Evolutionary conservation across 345 rosid genomes (phyloP).

Genomic region (Camelina sativa): DNA sequence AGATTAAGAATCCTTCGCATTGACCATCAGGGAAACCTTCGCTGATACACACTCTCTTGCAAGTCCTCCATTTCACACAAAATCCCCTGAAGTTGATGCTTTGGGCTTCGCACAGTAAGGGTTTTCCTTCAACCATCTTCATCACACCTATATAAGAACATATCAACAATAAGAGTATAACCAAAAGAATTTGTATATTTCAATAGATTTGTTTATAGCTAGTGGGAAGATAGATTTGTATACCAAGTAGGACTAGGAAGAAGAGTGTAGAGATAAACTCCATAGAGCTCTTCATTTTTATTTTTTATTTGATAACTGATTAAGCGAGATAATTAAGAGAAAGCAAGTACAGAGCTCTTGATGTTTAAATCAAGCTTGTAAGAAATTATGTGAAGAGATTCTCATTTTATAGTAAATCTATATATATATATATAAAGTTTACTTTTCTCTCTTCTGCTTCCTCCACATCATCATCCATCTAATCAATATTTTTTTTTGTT

Average conservation of each 20-base stretch:
- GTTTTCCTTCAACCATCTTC: slow-evolving; percentile 13
- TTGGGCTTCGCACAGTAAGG: slow-evolving; percentile 5
- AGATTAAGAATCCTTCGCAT: too few relatives aligned
- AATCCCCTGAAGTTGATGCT: not conserved
- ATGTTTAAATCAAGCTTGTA: not conserved
- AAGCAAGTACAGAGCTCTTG: not conserved
- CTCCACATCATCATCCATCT: too few relatives aligned
- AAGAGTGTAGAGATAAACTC: not conserved
- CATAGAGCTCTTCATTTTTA: slow-evolving; percentile 7
- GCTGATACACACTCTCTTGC: too few relatives aligned
- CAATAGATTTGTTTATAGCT: not conserved
- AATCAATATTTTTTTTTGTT: too few relatives aligned
- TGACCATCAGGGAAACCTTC: too few relatives aligned
- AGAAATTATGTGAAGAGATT: not conserved
- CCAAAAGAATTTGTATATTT: too few relatives aligned
- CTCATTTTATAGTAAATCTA: slow-evolving; percentile 16
- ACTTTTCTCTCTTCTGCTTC: too few relatives aligned
- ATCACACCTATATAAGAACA: not conserved
- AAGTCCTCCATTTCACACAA: too few relatives aligned
- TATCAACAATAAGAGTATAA: not conserved
- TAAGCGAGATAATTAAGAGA: not conserved
- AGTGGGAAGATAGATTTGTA: not conserved
- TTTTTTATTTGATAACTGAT: not conserved
- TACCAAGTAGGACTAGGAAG: slow-evolving; percentile 14
- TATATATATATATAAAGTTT: too few relatives aligned